Evolutionary conservation across 768 basidiomycete species (phyloP).

Genomic region (Lepiota venenata): DNA sequence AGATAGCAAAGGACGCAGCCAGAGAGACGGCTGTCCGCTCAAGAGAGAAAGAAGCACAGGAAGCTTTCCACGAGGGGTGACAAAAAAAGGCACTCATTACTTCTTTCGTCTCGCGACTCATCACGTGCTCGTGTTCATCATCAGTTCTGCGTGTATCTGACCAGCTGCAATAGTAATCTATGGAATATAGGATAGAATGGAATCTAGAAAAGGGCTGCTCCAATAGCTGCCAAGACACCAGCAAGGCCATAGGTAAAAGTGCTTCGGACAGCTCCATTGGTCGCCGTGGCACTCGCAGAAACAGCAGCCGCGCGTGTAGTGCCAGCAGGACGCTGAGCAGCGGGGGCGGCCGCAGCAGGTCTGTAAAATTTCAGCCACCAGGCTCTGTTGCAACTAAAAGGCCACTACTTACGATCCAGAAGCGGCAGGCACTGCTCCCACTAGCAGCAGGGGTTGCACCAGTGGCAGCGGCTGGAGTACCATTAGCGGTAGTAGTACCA

Average conservation of each 20-base stretch:
- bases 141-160: background rate
- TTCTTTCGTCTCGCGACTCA: slow-evolving; percentile 6
- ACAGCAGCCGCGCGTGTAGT: slow-evolving; percentile 18
- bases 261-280: slow-evolving; percentile 19
- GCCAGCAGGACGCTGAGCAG: slow-evolving; percentile 6
- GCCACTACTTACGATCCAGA: background rate
- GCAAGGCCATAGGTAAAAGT: slow-evolving; percentile 40
- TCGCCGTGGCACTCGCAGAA: slow-evolving; percentile 4
- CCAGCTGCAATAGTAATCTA: background rate
- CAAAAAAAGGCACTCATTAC: slow-evolving; percentile 8
- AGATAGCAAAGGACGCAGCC: slow-evolving; percentile 2
- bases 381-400: background rate
- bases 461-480: background rate
- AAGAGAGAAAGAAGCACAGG: background rate
- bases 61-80: slow-evolving; percentile 7
- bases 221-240: slow-evolving; percentile 47
- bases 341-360: background rate
- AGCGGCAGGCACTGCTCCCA: background rate
- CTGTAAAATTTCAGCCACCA: background rate
- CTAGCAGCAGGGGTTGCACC: background rate
- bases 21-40: background rate
- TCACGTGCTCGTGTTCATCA: slow-evolving; percentile 2
- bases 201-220: slow-evolving; percentile 42
- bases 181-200: background rate
- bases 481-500: background rate